Evolutionary conservation across 306 rosid species (phyloP).

Genomic region (Morella rubra): DNA sequence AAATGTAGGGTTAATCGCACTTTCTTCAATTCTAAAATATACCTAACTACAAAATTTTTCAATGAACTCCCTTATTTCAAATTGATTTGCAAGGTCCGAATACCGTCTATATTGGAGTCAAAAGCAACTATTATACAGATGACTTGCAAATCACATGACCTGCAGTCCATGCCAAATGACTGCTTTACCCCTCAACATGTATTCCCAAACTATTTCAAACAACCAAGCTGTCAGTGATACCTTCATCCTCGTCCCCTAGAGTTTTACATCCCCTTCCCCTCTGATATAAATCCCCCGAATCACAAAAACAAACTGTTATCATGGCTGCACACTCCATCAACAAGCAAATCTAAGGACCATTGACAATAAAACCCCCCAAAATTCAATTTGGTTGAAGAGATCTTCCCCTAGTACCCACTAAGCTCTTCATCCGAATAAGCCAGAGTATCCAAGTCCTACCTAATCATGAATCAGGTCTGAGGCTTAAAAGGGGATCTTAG

Average conservation of each 20-base stretch:
- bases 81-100: neutral
- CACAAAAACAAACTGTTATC: too few relatives aligned
- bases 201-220: neutral
- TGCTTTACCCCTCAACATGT: neutral
- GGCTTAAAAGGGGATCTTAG: too few relatives aligned
- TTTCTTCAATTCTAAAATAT: too few relatives aligned
- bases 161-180: neutral
- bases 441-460: too few relatives aligned
- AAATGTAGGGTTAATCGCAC: neutral
- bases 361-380: neutral
- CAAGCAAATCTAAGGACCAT: neutral
- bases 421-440: too few relatives aligned
- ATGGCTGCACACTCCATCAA: neutral
- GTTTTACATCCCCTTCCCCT: neutral
- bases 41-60: too few relatives aligned
- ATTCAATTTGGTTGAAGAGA: too few relatives aligned
- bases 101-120: neutral
- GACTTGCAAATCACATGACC: neutral
- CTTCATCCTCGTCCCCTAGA: neutral
- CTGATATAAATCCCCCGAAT: neutral
- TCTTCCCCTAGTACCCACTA: too few relatives aligned
- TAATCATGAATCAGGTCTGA: too few relatives aligned
- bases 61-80: neutral
- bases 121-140: neutral
- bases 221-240: neutral